phyloP scores from a whole-genome alignment of 352 stramenopile species.

The Discostella stelligera region DNA sequence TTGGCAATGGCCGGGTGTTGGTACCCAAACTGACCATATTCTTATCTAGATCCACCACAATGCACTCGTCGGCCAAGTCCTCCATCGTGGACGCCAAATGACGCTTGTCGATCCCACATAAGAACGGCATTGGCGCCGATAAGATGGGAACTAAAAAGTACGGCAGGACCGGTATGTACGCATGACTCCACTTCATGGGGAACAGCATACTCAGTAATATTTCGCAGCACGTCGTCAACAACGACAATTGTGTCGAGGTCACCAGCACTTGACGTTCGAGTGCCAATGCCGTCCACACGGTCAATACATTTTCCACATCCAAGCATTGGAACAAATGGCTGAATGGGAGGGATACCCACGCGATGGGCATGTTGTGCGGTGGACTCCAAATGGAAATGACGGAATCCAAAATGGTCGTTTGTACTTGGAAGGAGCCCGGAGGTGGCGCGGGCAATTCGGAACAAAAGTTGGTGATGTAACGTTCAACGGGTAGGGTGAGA shows the following conservation, averaged over 20 bases:
- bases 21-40: slow-evolving; percentile 65
- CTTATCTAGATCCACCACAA: slow-evolving; percentile 77
- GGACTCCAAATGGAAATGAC: slow-evolving; percentile 79
- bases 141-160: slow-evolving; percentile 78
- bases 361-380: slow-evolving; percentile 74
- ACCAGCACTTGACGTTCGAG: slow-evolving; percentile 80
- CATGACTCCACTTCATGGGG: slow-evolving; percentile 83
- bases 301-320: slow-evolving; percentile 73
- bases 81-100: slow-evolving; percentile 65
- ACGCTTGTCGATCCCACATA: slow-evolving; percentile 82
- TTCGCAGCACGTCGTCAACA: slow-evolving; percentile 72
- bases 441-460: slow-evolving; percentile 93
- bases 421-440: slow-evolving; percentile 80
- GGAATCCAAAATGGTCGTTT: slow-evolving; percentile 71
- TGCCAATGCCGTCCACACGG: slow-evolving; percentile 70
- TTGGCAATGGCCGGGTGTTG: slow-evolving; percentile 54
- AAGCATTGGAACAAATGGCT: slow-evolving; percentile 79
- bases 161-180: slow-evolving; percentile 83
- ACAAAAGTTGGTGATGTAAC: slow-evolving; percentile 96
- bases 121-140: slow-evolving; percentile 79
- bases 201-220: slow-evolving; percentile 72
- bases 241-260: slow-evolving; percentile 55
- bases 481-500: slow-evolving; percentile 86
- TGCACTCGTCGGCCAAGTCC: slow-evolving; percentile 67
- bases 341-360: slow-evolving; percentile 79